Conservation (phyloP, 129 eudicot genomes). For the Gnaphalium uliginosum region DNA sequence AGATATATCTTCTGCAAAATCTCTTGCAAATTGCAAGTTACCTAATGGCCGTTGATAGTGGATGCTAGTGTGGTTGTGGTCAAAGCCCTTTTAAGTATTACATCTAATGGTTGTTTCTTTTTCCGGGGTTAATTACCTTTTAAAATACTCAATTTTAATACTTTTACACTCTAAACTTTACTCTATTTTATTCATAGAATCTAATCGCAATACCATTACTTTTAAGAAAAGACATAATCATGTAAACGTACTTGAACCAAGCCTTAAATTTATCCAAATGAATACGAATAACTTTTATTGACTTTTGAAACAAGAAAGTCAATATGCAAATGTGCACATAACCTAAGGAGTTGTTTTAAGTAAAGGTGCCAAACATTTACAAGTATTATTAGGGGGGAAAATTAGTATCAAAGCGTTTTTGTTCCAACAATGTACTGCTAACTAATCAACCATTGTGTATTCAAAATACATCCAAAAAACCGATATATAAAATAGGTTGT, state of each 20-base stretch:
- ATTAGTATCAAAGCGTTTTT: too few relatives aligned
- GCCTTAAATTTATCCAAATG: background rate
- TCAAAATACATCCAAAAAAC: too few relatives aligned
- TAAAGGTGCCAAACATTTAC: too few relatives aligned
- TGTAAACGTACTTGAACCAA: slow-evolving; percentile 22
- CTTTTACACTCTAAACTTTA: slow-evolving; percentile 12
- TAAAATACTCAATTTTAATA: slow-evolving; percentile 21
- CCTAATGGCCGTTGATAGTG: slow-evolving; percentile 32
- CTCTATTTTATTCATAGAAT: slow-evolving; percentile 1
- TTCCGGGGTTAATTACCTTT: slow-evolving; percentile 31
- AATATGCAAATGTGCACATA: background rate
- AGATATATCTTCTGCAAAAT: background rate
- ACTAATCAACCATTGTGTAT: too few relatives aligned
- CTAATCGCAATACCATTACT: background rate
- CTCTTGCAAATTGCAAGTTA: background rate
- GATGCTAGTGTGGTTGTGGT: slow-evolving; percentile 29
- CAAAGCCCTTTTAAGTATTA: slow-evolving; percentile 16
- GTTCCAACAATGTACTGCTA: too few relatives aligned
- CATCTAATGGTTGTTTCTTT: slow-evolving; percentile 34
- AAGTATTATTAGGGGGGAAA: too few relatives aligned
- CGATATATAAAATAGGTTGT: too few relatives aligned
- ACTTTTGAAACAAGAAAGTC: background rate
- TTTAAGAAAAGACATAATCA: slow-evolving; percentile 14
- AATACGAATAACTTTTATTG: background rate
- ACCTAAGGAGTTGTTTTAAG: background rate